Conservation (phyloP, 2,329 filamentous ascomycete genomes). For the Ceratocystis huliohia region DNA sequence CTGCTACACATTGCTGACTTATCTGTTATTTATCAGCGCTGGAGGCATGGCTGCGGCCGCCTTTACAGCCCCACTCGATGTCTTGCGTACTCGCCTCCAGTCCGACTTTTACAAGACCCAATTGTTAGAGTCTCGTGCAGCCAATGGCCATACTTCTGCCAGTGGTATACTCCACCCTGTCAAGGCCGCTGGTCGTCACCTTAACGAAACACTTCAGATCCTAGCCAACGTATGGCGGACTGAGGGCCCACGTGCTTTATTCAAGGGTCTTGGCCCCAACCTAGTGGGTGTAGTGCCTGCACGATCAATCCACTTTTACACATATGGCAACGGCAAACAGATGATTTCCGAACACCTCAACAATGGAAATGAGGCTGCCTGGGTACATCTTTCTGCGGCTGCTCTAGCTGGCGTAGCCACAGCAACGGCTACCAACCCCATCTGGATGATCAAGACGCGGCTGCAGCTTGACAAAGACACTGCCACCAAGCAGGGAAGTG, state of each 20-base stretch:
- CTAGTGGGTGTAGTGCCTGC: conserved; percentile 81
- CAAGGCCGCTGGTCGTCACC: conserved; percentile 57
- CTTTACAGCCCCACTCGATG: conserved; percentile 88
- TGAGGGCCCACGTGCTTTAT: conserved; percentile 77
- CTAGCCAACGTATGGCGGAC: conserved; percentile 64
- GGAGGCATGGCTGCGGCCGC: conserved; percentile 85
- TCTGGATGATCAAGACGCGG: conserved; percentile 91
- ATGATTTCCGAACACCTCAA: conserved; percentile 66
- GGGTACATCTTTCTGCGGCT: conserved; percentile 67
- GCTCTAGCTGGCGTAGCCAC: conserved; percentile 71
- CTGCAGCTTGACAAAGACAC: conserved; percentile 83
- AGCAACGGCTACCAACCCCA: conserved; percentile 84
- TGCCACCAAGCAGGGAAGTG: conserved; percentile 45
- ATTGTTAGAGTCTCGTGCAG: conserved; percentile 53
- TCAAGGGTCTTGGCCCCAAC: conserved; percentile 87
- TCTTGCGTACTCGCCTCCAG: conserved; percentile 84
- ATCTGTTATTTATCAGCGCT: conserved; percentile 38
- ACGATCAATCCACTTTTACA: conserved; percentile 83
- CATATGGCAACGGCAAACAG: conserved; percentile 83
- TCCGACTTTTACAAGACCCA: conserved; percentile 84
- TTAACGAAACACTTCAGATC: conserved; percentile 77
- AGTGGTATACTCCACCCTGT: conserved; percentile 42
- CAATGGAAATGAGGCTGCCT: conserved; percentile 53
- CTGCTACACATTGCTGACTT: conserved; percentile 4
- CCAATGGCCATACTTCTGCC: conserved; percentile 35